A percentile compares a stretch with the other conserved stretches of the same genome.
Evolutionary conservation across 495 filamentous ascomycete genomes (phyloP).

Genomic region (Xylaria nigripes): DNA sequence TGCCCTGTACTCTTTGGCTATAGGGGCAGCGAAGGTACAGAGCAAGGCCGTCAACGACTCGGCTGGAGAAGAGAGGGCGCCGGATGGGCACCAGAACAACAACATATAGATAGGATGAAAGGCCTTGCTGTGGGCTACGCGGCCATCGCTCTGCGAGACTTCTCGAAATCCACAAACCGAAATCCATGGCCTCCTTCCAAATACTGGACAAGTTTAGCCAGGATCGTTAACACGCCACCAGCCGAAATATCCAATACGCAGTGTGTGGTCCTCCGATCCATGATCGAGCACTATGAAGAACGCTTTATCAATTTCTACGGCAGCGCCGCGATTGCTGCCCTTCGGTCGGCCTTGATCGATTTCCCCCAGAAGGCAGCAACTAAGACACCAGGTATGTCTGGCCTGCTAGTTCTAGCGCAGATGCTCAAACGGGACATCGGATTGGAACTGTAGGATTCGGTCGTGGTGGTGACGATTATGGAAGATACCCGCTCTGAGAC

Average conservation of each 20-base stretch:
- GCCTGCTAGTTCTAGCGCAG: slow-evolving; percentile 52
- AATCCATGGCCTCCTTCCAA: slow-evolving; percentile 74
- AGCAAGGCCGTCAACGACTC: slow-evolving; percentile 55
- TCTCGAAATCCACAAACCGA: slow-evolving; percentile 50
- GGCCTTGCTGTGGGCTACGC: slow-evolving; percentile 80
- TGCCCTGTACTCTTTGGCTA: slow-evolving; percentile 88
- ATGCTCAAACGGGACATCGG: slow-evolving; percentile 52
- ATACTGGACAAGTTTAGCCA: slow-evolving; percentile 71
- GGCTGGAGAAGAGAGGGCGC: slow-evolving; percentile 61
- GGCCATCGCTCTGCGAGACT: slow-evolving; percentile 72
- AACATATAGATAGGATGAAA: slow-evolving; percentile 72
- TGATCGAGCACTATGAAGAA: slow-evolving; percentile 62
- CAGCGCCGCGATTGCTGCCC: slow-evolving; percentile 51
- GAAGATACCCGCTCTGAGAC: neutral
- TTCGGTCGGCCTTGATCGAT: slow-evolving; percentile 58
- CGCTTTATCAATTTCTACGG: slow-evolving; percentile 75
- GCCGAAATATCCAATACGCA: slow-evolving; percentile 66
- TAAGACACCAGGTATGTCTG: slow-evolving; percentile 47
- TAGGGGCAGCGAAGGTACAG: slow-evolving; percentile 64
- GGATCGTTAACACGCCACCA: slow-evolving; percentile 62
- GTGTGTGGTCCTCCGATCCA: slow-evolving; percentile 63
- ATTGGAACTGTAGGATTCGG: slow-evolving; percentile 30
- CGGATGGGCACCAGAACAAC: slow-evolving; percentile 55
- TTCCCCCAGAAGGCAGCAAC: slow-evolving; percentile 50
- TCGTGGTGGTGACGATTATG: neutral